These are phyloP conservation scores for Hymenoscyphus linearis DNA, from an alignment of 2,329 filamentous ascomycete genomes.

Conservation along the genomic window DNA sequence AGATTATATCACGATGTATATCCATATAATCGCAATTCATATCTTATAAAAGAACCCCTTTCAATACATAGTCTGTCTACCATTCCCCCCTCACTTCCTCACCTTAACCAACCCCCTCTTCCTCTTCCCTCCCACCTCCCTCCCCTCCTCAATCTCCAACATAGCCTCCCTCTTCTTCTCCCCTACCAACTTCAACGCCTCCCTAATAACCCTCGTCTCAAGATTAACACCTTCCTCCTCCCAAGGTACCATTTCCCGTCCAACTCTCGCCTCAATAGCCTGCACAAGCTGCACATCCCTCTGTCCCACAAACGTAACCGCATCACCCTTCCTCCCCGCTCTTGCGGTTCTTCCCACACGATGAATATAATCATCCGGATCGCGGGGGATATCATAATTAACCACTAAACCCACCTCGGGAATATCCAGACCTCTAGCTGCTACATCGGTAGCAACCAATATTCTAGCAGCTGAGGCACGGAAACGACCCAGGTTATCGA, in stretches of 20 bases:
- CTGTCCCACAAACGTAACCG: slow-evolving; percentile 86
- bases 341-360: slow-evolving; percentile 91
- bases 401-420: slow-evolving; percentile 85
- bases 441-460: slow-evolving; percentile 91
- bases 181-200: slow-evolving; percentile 80
- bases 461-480: slow-evolving; percentile 83
- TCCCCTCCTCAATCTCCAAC: slow-evolving; percentile 85
- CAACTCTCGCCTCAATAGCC: slow-evolving; percentile 81
- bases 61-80: too few species aligned
- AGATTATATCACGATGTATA: too few species aligned
- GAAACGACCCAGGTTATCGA: slow-evolving; percentile 85
- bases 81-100: not conserved
- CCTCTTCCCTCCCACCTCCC: slow-evolving; percentile 84
- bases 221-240: slow-evolving; percentile 87
- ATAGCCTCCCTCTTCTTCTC: slow-evolving; percentile 92
- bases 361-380: slow-evolving; percentile 96
- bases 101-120: slow-evolving; percentile 56
- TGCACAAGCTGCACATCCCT: slow-evolving; percentile 86
- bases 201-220: slow-evolving; percentile 81
- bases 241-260: slow-evolving; percentile 76
- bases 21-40: too few species aligned
- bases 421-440: slow-evolving; percentile 90
- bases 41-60: too few species aligned
- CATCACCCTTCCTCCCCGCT: slow-evolving; percentile 77
- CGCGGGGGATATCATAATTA: slow-evolving; percentile 94